Evolutionary conservation across 2,329 filamentous ascomycete species (phyloP).

Genomic region (Aspergillus oerlinghausenensis): DNA sequence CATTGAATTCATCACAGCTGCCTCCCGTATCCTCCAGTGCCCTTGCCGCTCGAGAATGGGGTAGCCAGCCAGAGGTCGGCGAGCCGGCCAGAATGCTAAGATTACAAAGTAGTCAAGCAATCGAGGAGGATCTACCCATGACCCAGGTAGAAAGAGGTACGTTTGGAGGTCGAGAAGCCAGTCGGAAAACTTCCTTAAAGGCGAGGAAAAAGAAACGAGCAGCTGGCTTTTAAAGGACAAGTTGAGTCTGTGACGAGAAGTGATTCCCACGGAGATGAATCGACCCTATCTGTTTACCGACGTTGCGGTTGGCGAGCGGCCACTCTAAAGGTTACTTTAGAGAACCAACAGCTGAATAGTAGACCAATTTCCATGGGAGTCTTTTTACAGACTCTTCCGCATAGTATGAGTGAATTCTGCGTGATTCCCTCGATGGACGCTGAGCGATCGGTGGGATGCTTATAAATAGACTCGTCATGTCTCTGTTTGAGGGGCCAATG

Average conservation of each 20-base stretch:
- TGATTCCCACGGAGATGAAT: not conserved
- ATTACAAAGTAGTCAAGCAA: conserved; percentile 32
- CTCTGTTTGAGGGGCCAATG: not conserved
- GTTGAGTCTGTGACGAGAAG: not conserved
- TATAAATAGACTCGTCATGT: not conserved
- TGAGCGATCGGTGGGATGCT: not conserved
- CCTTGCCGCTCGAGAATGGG: conserved; percentile 24
- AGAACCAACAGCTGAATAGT: not conserved
- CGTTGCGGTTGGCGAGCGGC: not conserved
- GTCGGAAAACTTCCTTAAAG: conserved; percentile 24
- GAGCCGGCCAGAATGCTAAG: conserved; percentile 11
- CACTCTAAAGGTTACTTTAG: not conserved
- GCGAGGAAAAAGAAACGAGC: conserved; percentile 37
- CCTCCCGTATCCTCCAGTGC: conserved; percentile 22
- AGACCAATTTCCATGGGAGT: not conserved
- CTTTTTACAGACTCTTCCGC: not conserved
- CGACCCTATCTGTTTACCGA: not conserved
- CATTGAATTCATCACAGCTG: conserved; percentile 11
- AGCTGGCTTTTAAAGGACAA: conserved; percentile 34
- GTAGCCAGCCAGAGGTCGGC: conserved; percentile 29
- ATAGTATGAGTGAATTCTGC: not conserved
- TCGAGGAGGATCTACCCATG: conserved; percentile 32
- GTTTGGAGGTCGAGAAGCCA: conserved; percentile 34
- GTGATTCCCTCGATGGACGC: not conserved
- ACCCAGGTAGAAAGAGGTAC: conserved; percentile 38